Evolutionary conservation across 371 early-diverging fungal genomes (phyloP), one percentile per base, ranked within the genome.

Genomic region (Dinochytrium kinnereticum): DNA sequence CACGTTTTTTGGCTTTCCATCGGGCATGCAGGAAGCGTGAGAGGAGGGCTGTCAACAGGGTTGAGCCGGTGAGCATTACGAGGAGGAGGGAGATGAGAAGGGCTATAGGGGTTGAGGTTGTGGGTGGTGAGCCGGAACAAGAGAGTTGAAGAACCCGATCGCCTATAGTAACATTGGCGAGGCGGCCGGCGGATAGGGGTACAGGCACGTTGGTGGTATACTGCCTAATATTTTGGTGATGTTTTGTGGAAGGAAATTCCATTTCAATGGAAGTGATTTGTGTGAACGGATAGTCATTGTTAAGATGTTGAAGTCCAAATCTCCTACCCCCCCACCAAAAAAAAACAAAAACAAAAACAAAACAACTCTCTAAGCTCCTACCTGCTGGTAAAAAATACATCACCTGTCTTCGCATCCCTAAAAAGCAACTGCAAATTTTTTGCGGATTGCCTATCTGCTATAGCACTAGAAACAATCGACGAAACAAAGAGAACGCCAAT

Each of bases 41-140:
- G 3, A 66, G 66, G 44, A 66, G 5, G 44, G 17, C 2, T 40
- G 66, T 66, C 24, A 66, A 15, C 40, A 66, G 66, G 66, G 44
- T 36, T 1, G 66, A 38, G 26, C 5, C 21, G 10, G 66, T 26
- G 17, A 66, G 15, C 7, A 28, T 40, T 5, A 66, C 44, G 28
- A 40, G 13, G 24, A 66, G n/a, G 37, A 66, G 66, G 15, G 49
- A 3, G 66, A 28, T 10, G 37, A 66, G 49, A 28, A 66, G 49
- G 28, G 26, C 26, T 2, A 66, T 36, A 33, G 66, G 66, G 21
- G 66, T 28, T 28, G 28, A 2, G 2, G 66, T 66, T 3, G 24
- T 28, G 37, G 37, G 2, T 2, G 66, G 66, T 2, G 37, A 21
- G 66, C 66, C 66, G 37, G 10, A 37, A 44, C 66, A 66, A 2